Conservation (phyloP, 2,329 filamentous ascomycete species). For the Colletotrichum eremochloae region DNA sequence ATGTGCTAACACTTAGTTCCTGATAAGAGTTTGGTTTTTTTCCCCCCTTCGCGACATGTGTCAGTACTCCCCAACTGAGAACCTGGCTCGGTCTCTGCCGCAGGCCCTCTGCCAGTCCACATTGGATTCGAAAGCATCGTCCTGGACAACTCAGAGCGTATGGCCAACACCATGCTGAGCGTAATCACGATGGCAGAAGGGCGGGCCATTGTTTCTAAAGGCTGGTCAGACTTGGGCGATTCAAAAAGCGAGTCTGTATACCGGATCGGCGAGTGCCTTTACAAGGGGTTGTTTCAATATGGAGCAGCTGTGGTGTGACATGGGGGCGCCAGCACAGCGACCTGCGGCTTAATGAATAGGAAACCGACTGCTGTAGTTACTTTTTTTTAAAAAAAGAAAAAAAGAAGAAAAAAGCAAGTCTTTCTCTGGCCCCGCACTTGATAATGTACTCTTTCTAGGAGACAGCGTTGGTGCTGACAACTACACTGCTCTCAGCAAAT, state of each 20-base stretch:
- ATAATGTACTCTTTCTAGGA: neutral
- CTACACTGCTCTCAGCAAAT: constrained; percentile 44
- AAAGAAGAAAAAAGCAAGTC: constrained; percentile 13
- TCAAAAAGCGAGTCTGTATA: constrained; percentile 53
- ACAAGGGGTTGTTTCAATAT: constrained; percentile 31
- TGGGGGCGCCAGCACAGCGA: constrained; percentile 32
- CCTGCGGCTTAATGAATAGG: constrained; percentile 29
- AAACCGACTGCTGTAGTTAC: constrained; percentile 25
- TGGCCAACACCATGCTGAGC: constrained; percentile 61
- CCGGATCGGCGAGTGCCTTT: constrained; percentile 31
- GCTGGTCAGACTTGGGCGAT: constrained; percentile 28
- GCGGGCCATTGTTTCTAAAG: constrained; percentile 62
- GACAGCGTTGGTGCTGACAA: neutral
- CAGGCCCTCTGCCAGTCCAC: constrained; percentile 64
- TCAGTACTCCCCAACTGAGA: constrained; percentile 55
- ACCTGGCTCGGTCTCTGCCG: constrained; percentile 56
- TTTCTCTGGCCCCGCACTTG: neutral
- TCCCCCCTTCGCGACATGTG: constrained; percentile 51
- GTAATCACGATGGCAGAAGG: constrained; percentile 61
- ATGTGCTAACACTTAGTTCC: constrained; percentile 38
- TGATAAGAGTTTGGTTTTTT: constrained; percentile 56
- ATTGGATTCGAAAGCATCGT: constrained; percentile 71
- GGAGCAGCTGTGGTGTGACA: constrained; percentile 30
- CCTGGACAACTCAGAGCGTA: constrained; percentile 60
- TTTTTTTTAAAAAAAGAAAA: neutral